These are phyloP conservation scores for Diplogelasinospora grovesii DNA, from an alignment of 495 filamentous ascomycete species.

Conservation along the genomic window DNA sequence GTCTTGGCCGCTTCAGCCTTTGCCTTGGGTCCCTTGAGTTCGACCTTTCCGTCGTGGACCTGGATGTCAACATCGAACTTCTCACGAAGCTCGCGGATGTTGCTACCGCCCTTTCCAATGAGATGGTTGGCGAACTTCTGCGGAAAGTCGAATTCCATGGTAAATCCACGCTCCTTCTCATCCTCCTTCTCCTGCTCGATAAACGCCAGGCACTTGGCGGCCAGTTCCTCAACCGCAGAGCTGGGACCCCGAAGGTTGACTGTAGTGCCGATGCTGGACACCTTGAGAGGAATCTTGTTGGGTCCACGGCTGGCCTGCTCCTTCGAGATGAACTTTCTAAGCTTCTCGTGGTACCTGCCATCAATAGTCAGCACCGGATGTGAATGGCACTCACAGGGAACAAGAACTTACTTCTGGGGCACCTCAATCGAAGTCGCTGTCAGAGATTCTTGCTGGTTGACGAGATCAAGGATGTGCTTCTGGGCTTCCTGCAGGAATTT, in stretches of 20 bases:
- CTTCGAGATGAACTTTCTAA: constrained; percentile 65
- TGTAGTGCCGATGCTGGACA: constrained; percentile 47
- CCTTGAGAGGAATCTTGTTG: constrained; percentile 65
- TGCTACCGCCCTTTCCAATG: constrained; percentile 86
- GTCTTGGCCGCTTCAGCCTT: constrained; percentile 74
- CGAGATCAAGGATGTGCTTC: constrained; percentile 59
- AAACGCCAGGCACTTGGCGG: constrained; percentile 64
- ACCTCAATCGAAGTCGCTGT: constrained; percentile 58
- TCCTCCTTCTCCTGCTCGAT: constrained; percentile 78
- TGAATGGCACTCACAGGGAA: neutral
- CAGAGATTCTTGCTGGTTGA: constrained; percentile 66
- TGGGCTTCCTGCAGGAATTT: constrained; percentile 65
- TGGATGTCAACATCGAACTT: constrained; percentile 97
- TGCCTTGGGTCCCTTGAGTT: constrained; percentile 53
- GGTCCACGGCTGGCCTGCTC: constrained; percentile 61
- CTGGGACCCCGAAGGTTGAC: constrained; percentile 73
- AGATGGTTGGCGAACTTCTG: constrained; percentile 89
- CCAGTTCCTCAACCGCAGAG: constrained; percentile 60
- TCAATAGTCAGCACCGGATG: constrained; percentile 1
- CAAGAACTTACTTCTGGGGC: constrained; percentile 55
- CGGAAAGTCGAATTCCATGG: constrained; percentile 80
- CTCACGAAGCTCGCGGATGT: constrained; percentile 90
- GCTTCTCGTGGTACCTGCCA: constrained; percentile 58
- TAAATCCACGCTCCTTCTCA: constrained; percentile 82
- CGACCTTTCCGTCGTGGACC: constrained; percentile 64